Base-by-base conservation (phyloP, 306 rosid species). In the Quercus glauca region DNA sequence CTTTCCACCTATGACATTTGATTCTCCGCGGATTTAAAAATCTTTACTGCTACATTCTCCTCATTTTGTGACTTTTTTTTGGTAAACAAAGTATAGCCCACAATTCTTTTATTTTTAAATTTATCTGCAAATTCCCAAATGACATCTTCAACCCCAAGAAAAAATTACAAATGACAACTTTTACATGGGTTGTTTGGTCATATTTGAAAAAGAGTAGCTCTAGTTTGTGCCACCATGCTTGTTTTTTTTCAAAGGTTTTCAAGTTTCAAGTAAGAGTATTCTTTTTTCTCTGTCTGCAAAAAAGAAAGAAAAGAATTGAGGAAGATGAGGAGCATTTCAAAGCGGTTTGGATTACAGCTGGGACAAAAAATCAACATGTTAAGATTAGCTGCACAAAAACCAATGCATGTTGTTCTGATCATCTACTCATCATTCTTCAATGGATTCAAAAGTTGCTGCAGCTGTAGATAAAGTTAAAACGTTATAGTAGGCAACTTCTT, bases 391-490 rank as follows among this genome's bases (percentile, higher is more conserved):
- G 78, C 90, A 73, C 87, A 77, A 17, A 82, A 85, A 83, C 83
- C 87, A 86, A 91, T 52, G 79, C 12, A 49, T 51, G 86, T 74
- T 80, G 26, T 23, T 23, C 28, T 81, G 75, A 92, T 94, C 86
- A 90, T 91, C 84, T 79, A 25, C 76, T 76, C 87, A 88, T 90
- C 91, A 90, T 90, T 86, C 87, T 90, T 86, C 91, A 73, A 79
- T 79, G 87, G 81, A 81, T 85, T 60, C 78, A 82, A 87, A 90
- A 86, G 90, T 72, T 81, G 69, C 73, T 68, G 89, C 71, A 73
- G 87, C 89, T 85, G 81, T 71, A 75, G 74, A 79, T 78, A 91
- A 90, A 87, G 96, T 86, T 80, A 73, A 43, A 70, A 41, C 45
- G 45, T 41, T 41, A 41, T 41, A 78, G 78, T 80, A 75, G 65